A percentile compares a stretch with the other conserved stretches of the same genome.
These are phyloP conservation scores for Aspergillus baeticus DNA, from an alignment of 495 filamentous ascomycete species.

Conservation along the genomic window DNA sequence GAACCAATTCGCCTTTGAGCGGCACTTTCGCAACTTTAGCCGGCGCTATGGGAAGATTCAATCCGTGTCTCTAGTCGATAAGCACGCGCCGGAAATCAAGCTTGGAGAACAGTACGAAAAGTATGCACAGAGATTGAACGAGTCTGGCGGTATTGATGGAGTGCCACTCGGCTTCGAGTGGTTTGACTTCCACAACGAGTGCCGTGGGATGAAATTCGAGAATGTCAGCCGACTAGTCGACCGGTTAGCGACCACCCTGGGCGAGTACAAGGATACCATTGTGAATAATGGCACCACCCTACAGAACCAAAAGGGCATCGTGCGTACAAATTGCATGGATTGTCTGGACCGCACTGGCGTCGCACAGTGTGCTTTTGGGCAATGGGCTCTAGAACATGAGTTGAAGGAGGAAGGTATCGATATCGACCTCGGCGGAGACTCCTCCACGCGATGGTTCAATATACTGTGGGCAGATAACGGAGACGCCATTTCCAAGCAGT, in stretches of 20 bases:
- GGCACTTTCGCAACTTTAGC: slow-evolving; percentile 69
- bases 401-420: slow-evolving; percentile 71
- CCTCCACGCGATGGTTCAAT: slow-evolving; percentile 87
- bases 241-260: slow-evolving; percentile 60
- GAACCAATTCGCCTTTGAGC: slow-evolving; percentile 73
- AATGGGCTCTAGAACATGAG: slow-evolving; percentile 72
- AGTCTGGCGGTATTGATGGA: slow-evolving; percentile 53
- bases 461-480: slow-evolving; percentile 93
- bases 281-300: slow-evolving; percentile 49
- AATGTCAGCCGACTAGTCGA: slow-evolving; percentile 80
- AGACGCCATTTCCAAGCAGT: slow-evolving; percentile 58
- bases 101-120: slow-evolving; percentile 76
- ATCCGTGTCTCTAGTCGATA: slow-evolving; percentile 83
- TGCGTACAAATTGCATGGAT: slow-evolving; percentile 97
- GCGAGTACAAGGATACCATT: slow-evolving; percentile 63
- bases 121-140: slow-evolving; percentile 59
- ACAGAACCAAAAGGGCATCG: slow-evolving; percentile 65
- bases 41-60: slow-evolving; percentile 73
- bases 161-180: slow-evolving; percentile 73
- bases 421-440: slow-evolving; percentile 65
- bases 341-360: slow-evolving; percentile 94
- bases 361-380: slow-evolving; percentile 82
- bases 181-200: slow-evolving; percentile 93
- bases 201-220: slow-evolving; percentile 95
- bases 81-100: slow-evolving; percentile 72